phyloP scores from a whole-genome alignment of 805 yeast genomes.

The Brettanomyces custersianus region DNA sequence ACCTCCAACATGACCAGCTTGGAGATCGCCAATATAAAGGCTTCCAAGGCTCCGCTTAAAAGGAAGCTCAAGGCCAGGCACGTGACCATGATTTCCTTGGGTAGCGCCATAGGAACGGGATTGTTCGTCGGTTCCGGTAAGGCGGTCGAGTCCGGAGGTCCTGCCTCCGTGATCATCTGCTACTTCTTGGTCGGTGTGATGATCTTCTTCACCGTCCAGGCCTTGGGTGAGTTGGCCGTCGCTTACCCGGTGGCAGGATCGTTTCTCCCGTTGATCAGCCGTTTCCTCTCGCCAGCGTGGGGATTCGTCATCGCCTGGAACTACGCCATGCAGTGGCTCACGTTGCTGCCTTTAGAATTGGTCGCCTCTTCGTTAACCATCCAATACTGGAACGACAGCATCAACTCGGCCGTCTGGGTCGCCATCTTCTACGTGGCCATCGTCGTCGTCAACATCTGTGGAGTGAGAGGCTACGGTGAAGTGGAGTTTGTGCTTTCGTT shows the following conservation, averaged over 20 bases:
- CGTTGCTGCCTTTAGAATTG: constrained; percentile 40
- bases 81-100: constrained; percentile 69
- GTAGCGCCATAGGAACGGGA: constrained; percentile 77
- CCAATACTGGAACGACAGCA: constrained; percentile 32
- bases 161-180: constrained; percentile 53
- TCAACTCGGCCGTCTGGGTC: constrained; percentile 44
- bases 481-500: constrained; percentile 47
- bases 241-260: constrained; percentile 53
- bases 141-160: constrained; percentile 56
- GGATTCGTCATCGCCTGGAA: constrained; percentile 54
- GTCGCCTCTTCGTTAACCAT: constrained; percentile 45
- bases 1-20: constrained; percentile 24
- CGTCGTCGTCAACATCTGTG: constrained; percentile 42
- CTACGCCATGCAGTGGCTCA: constrained; percentile 41
- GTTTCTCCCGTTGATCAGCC: constrained; percentile 43
- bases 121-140: constrained; percentile 63
- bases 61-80: constrained; percentile 51
- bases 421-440: constrained; percentile 42
- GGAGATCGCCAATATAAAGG: constrained; percentile 33
- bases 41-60: constrained; percentile 37
- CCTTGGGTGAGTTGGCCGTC: constrained; percentile 54
- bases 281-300: constrained; percentile 47
- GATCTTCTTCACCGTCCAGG: constrained; percentile 51
- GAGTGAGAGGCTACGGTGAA: constrained; percentile 59
- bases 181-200: constrained; percentile 50